phyloP scores from a whole-genome alignment of 129 eudicot genomes.

The Artemisia argyi region DNA sequence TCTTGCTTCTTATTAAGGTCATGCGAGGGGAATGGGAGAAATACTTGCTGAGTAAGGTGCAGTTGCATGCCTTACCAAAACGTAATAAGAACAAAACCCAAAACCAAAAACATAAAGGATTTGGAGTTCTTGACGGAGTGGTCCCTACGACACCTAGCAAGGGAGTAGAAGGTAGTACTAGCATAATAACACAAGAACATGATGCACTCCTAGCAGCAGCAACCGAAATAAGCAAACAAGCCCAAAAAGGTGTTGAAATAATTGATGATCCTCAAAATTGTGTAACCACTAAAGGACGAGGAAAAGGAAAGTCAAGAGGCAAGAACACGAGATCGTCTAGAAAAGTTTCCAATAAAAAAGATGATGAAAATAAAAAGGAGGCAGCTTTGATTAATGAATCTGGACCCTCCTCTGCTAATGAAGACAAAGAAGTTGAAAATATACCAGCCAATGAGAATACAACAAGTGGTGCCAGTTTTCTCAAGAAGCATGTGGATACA shows the following conservation, averaged over 20 bases:
- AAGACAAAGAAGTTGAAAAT: conserved; percentile 16
- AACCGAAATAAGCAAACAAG: conserved; percentile 55
- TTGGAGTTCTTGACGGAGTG: conserved; percentile 80
- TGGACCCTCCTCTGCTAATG: conserved; percentile 33
- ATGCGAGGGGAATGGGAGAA: conserved; percentile 94
- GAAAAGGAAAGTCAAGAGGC: conserved; percentile 43
- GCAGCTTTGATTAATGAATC: conserved; percentile 31
- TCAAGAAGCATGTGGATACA: conserved; percentile 45
- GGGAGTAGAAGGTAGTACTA: conserved; percentile 67
- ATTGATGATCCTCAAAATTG: conserved; percentile 37
- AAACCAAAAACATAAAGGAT: conserved; percentile 60
- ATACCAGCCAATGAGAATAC: no score
- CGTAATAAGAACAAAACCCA: conserved; percentile 57
- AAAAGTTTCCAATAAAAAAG: conserved; percentile 18
- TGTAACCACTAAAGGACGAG: conserved; percentile 34
- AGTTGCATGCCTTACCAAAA: conserved; percentile 70
- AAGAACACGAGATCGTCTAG: conserved; percentile 38
- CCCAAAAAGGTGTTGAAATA: conserved; percentile 37
- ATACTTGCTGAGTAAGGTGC: conserved; percentile 88
- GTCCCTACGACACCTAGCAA: conserved; percentile 52
- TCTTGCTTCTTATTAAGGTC: conserved; percentile 44
- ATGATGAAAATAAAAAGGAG: conserved; percentile 26
- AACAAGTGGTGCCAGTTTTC: conserved; percentile 32
- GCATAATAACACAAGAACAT: conserved; percentile 70
- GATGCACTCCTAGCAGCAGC: conserved; percentile 92